Percentiles rank a stretch among this genome's conserved stretches.
These are phyloP conservation scores for Ophiostoma perfectum DNA, from an alignment of 2,329 filamentous ascomycete species.

Conservation along the genomic window DNA sequence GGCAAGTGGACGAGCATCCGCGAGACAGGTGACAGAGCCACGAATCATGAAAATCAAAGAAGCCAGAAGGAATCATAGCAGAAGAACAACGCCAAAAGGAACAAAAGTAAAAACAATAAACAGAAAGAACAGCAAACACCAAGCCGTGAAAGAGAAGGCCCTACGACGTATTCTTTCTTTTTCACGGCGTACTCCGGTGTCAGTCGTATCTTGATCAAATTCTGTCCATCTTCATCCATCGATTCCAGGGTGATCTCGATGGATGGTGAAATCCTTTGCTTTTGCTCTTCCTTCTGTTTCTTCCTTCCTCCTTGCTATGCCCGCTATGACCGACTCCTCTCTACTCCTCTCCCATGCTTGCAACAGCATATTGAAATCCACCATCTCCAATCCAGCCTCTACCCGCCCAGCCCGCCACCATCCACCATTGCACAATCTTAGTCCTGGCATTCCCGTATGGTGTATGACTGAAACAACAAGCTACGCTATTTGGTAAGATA, in stretches of 20 bases:
- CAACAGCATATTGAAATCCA: neutral
- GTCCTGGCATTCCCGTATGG: neutral
- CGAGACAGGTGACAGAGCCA: neutral
- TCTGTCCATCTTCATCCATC: neutral
- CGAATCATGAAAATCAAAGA: neutral
- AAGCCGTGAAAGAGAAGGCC: neutral
- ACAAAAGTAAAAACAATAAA: neutral
- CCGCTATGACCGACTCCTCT: neutral
- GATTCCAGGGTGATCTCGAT: neutral
- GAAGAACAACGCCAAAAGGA: neutral
- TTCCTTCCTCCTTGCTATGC: neutral
- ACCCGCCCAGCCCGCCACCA: neutral
- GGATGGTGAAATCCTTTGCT: neutral
- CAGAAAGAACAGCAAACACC: neutral
- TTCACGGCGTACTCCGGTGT: slow-evolving; percentile 2
- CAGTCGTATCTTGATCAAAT: slow-evolving; percentile 2
- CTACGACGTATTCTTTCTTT: neutral
- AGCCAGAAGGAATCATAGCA: neutral
- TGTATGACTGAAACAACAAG: neutral
- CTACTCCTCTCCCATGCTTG: neutral
- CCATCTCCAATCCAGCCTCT: neutral
- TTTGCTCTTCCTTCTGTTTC: neutral
- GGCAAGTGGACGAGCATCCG: neutral
- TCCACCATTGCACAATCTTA: neutral
- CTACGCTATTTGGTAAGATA: neutral